Base-by-base conservation (phyloP, 2,329 filamentous ascomycete species). In the Helicocarpus griseus region DNA sequence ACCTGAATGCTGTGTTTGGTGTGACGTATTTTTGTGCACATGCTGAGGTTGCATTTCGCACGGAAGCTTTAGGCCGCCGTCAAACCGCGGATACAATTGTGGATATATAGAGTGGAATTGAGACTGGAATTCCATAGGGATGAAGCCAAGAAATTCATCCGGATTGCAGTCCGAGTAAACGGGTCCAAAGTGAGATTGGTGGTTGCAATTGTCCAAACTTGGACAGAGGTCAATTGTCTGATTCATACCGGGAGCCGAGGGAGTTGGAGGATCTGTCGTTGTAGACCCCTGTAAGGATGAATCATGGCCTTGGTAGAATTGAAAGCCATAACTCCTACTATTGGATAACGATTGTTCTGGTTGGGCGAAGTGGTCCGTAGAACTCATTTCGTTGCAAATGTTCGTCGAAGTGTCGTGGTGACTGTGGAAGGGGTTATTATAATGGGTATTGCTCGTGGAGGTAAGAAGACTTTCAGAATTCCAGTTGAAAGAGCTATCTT, bases 221-320 rank as follows among this genome's bases (percentile, higher is more conserved):
- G 65, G 57, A 40, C 65, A 66, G 53, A 65, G 61, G 8, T 63
- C 63, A 48, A 70, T 58, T 58, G 68, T 64, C 48, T 69, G 63
- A 52, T 68, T 65, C 41, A 68, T 59, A 22, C 9, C 33, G 21
- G 33, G 38, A n/a, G 26, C 36, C 14, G 35, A 24, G 13, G 36
- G 17, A 14, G 5, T 22, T 17, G 33, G 29, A 9, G 35, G 26
- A 31, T 21, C 36, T 4, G 46, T 17, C 39, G 29, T 26, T 19
- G 46, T 11, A 39, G 46, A 14, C 22, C 29, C 21, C 8, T 28
- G 28, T 13, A 48, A 26, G 14, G 46, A 26, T 9, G 19, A 38
- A n/a, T 26, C 7, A 3, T 48, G 46, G 19, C 21, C 21, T 26
- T 39, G 33, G 24, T 48, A 33, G 53, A 51, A 61, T 52, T 56